phyloP scores from a whole-genome alignment of 2,329 filamentous ascomycete genomes.

The Cadophora malorum region DNA sequence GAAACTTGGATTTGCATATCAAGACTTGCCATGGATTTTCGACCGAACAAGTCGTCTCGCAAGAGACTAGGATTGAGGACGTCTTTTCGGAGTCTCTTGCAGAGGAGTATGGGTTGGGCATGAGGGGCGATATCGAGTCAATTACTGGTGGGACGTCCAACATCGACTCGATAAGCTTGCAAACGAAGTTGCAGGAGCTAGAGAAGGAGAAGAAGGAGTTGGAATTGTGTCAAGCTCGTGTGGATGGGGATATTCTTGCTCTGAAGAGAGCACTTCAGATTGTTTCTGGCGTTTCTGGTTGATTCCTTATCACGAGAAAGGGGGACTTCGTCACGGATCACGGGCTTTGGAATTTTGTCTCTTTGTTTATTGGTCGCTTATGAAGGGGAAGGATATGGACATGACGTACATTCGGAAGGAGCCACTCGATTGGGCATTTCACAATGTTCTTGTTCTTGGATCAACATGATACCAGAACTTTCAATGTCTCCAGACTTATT shows the following conservation, averaged over 20 bases:
- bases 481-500: not conserved
- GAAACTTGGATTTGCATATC: conserved; percentile 5
- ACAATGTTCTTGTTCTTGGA: not conserved
- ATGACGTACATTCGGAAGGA: not conserved
- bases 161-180: not conserved
- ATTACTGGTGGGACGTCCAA: not conserved
- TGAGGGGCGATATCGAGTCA: not conserved
- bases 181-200: not conserved
- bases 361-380: not conserved
- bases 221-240: conserved; percentile 4
- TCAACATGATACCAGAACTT: not conserved
- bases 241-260: conserved; percentile 14
- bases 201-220: conserved; percentile 18
- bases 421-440: not conserved
- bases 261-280: conserved; percentile 13
- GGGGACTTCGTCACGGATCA: not conserved
- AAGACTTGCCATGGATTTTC: not conserved
- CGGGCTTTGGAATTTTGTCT: not conserved
- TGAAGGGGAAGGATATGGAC: too few species aligned
- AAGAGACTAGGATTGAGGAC: not conserved
- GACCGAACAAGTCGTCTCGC: not conserved
- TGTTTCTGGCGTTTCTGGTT: not conserved
- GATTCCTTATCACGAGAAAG: not conserved
- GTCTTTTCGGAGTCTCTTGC: too few species aligned
- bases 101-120: not conserved